A percentile compares a stretch with the other conserved stretches of the same genome.
These are phyloP conservation scores for Penicillium palitans DNA, from an alignment of 2,329 filamentous ascomycete genomes.

Conservation along the genomic window DNA sequence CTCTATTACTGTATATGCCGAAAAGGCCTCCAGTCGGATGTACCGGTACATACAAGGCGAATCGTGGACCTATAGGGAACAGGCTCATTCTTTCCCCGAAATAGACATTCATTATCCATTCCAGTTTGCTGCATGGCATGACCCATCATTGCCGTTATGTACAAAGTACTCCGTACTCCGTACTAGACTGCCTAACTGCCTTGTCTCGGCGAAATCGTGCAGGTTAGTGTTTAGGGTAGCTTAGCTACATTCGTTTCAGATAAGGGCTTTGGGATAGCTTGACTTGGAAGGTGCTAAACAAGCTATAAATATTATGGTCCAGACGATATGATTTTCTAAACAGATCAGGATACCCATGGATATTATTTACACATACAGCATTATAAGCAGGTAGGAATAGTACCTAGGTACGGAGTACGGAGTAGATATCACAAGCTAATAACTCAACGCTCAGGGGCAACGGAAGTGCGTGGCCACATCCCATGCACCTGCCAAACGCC, in stretches of 20 bases:
- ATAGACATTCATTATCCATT: not conserved
- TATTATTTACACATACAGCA: not conserved
- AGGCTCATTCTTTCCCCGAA: not conserved
- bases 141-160: not conserved
- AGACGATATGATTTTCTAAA: not conserved
- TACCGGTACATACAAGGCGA: not conserved
- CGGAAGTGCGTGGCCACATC: conserved; percentile 11
- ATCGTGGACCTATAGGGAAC: not conserved
- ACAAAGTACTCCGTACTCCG: too few relatives aligned
- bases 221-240: not conserved
- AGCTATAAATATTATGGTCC: not conserved
- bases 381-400: not conserved
- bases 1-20: not conserved
- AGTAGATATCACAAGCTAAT: not conserved
- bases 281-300: not conserved
- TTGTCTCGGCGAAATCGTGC: not conserved
- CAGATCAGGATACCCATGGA: not conserved
- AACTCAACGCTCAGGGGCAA: not conserved
- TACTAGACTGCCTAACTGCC: not conserved
- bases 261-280: not conserved
- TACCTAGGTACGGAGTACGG: too few relatives aligned
- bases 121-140: not conserved
- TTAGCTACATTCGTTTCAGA: not conserved
- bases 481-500: not conserved
- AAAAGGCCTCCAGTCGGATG: not conserved